Percentiles rank a stretch among this genome's conserved stretches.
phyloP scores from a whole-genome alignment of 2,329 filamentous ascomycete species.

The Penicillium sp. region DNA sequence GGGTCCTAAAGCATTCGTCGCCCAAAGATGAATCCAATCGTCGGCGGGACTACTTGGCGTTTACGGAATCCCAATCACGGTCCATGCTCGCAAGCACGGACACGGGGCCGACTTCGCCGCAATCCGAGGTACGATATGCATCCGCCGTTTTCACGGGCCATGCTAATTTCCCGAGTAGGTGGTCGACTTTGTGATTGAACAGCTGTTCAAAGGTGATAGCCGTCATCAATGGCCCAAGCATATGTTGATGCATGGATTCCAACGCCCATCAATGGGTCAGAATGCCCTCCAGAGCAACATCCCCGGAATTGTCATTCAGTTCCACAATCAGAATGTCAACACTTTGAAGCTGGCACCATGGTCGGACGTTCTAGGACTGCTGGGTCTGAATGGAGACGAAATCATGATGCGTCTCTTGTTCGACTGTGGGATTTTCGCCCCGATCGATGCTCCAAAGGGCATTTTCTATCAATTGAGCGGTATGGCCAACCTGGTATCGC shows the following conservation, averaged over 20 bases:
- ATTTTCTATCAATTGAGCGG: constrained; percentile 79
- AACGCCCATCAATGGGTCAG: constrained; percentile 39
- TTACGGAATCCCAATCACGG: constrained; percentile 55
- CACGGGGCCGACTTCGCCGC: constrained; percentile 46
- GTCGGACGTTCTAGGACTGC: constrained; percentile 65
- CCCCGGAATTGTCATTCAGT: constrained; percentile 58
- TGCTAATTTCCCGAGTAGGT: constrained; percentile 48
- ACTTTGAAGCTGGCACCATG: constrained; percentile 65
- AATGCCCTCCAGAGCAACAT: constrained; percentile 46
- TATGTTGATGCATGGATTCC: constrained; percentile 77
- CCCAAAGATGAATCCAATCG: constrained; percentile 34
- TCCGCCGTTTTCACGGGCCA: neutral
- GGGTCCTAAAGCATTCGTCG: constrained; percentile 39
- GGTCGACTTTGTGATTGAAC: constrained; percentile 70
- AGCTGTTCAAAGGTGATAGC: constrained; percentile 60
- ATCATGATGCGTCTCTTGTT: constrained; percentile 73
- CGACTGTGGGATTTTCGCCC: constrained; percentile 68
- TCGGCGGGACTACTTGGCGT: constrained; percentile 53
- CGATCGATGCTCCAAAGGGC: constrained; percentile 53
- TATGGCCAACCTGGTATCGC: constrained; percentile 31
- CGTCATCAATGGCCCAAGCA: constrained; percentile 57
- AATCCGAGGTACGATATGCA: constrained; percentile 54
- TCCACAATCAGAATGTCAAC: constrained; percentile 64
- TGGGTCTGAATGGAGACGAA: constrained; percentile 68
- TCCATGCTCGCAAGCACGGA: constrained; percentile 33